Evolutionary conservation across 257 asterid genomes (phyloP), one percentile per base, ranked within the genome.

Genomic region (Penstemon barbatus): DNA sequence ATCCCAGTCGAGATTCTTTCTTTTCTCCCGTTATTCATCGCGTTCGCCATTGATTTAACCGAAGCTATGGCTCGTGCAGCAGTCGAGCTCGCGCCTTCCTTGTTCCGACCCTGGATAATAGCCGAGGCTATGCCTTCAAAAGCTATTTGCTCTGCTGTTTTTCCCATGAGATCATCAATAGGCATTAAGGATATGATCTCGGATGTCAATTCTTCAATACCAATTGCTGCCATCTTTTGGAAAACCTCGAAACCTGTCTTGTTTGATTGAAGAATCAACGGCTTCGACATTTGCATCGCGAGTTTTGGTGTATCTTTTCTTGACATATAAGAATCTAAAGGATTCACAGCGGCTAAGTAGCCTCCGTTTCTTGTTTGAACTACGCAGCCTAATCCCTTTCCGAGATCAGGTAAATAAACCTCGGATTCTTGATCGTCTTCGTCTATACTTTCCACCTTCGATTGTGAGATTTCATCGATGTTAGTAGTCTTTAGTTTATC

Each of bases 51-150:
- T 66, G 89, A 77, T 55, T 90, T 90, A 55, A 93, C 91, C 0
- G 85, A 69, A 3, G 86, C 84, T 41, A 93, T 65, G 25, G 94
- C 82, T 5, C 89, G 88, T 19, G 96, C 96, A 1, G 99, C 97
- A 49, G 85, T 93, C 0, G 99, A 93, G 74, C 81, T 87, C 2
- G 97, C 96, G 5, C 94, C 96, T 76, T 87, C 96, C 68, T 74
- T 83, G 77, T 82, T 83, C 76, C 99, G 73, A 3, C 96, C 97
- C 62, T 84, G 89, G 60, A 93, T 83, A 42, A 93, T 88, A 1
- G 93, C 91, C 1, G 93, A 85, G 19, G 97, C 96, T 45, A 93
- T 90, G 45, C 99, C 99, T 74, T 93, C 99, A 54, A 93, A 93
- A 0, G 99, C 99, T 18, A 93, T 86, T 71, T 88, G 92, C 78